Evolutionary conservation across 1,139 yeast species (phyloP).

Genomic region (Dujonia santamariae): DNA sequence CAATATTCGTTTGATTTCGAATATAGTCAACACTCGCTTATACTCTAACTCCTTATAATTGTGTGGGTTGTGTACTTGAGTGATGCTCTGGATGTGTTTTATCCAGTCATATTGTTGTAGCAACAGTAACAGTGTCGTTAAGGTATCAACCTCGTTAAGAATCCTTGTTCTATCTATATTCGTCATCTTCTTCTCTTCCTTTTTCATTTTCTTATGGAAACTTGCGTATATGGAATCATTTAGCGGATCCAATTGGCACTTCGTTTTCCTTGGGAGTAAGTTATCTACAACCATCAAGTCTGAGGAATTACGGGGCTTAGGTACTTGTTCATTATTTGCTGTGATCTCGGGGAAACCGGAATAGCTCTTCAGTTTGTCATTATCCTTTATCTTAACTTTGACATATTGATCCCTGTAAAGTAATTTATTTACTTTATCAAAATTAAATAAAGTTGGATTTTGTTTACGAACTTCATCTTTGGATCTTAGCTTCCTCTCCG

Average conservation of each 20-base stretch:
- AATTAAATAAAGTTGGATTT: constrained; percentile 23
- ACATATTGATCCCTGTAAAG: constrained; percentile 23
- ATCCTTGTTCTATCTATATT: constrained; percentile 54
- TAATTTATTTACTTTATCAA: constrained; percentile 28
- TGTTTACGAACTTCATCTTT: constrained; percentile 8
- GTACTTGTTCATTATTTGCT: background rate
- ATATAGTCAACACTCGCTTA: constrained; percentile 51
- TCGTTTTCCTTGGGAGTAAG: constrained; percentile 19
- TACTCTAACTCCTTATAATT: constrained; percentile 46
- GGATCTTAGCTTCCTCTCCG: constrained; percentile 13
- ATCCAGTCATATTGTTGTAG: constrained; percentile 58
- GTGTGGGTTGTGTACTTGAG: constrained; percentile 46
- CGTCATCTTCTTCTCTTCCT: constrained; percentile 63
- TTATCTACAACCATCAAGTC: constrained; percentile 7
- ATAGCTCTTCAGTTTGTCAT: no score
- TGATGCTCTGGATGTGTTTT: constrained; percentile 47
- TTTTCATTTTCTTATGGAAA: constrained; percentile 62
- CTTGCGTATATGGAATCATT: constrained; percentile 41
- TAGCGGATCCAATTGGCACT: constrained; percentile 34
- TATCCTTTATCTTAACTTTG: constrained; percentile 1
- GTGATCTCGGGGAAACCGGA: background rate
- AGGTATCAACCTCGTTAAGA: constrained; percentile 49
- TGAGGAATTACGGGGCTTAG: background rate
- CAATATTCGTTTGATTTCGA: constrained; percentile 47
- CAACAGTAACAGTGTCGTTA: constrained; percentile 41